Base-by-base conservation (phyloP, 768 basidiomycete genomes). In the Tylopilus sp. region DNA sequence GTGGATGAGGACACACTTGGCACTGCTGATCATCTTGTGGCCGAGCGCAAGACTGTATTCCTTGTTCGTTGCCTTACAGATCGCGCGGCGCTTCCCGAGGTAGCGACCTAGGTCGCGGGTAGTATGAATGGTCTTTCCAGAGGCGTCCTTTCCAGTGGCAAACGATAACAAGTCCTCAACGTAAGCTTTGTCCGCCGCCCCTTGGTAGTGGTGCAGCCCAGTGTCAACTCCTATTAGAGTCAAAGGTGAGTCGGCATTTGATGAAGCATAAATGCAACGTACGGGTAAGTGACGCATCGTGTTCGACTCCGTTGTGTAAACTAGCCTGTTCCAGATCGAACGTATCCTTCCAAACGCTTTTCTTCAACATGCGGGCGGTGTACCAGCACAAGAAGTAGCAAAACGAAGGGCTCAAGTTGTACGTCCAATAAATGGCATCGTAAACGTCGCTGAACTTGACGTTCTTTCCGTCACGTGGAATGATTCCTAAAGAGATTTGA, bases 371-470 rank as follows among this genome's bases (percentile, higher is more conserved):
- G 7, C 73, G 64, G 8, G 89, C 85, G 3, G 77, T 74, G 62
- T 71, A 80, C 48, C 78, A 79, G 25, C 83, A 79, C 0, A 84
- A 81, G 63, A 78, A 87, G 61, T 72, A 75, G 61, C 82, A 83
- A 72, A 90, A 87, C 1, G 81, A 77, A 1, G 85, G 74, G 6
- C 80, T 73, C 51, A 89, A 87, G 70, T 91, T 91, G 74, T 77
- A 91, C 1, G 85, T 81, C 24, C 72, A 45, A 2, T 76, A 74
- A 58, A 86, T 71, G 7, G 61, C 69, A 6, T 46, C 36, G 5
- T 57, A 62, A 21, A 77, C 49, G 24, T 78, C 70, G 14, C 59
- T 60, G 59, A 90, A 91, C 12, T 75, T 74, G 66, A 92, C 84
- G 55, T 82, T 81, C 47, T 69, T 81, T n/a, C 90, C 90, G 76